Conservation (phyloP, 164 flowering plant genomes). For the Sedum album region DNA sequence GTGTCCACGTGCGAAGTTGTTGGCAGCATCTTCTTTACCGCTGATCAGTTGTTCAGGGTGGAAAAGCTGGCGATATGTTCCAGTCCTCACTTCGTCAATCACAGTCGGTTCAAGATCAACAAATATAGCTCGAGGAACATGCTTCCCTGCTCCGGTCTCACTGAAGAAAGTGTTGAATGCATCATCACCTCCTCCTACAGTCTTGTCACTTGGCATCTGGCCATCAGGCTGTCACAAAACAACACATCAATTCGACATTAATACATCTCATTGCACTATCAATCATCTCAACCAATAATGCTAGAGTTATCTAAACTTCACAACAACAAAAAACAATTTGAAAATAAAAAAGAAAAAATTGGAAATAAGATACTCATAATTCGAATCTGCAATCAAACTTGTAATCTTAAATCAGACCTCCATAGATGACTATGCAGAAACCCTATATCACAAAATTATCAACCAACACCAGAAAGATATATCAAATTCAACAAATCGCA, state of each 20-base stretch:
- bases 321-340: no score
- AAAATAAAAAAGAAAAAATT: no score
- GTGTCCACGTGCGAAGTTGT: conserved; percentile 64
- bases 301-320: background rate
- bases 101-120: conserved; percentile 64
- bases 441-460: no score
- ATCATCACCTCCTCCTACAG: conserved; percentile 28
- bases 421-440: no score
- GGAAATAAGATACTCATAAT: no score
- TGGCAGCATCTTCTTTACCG: conserved; percentile 63
- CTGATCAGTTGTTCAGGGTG: conserved; percentile 57
- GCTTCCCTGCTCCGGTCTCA: conserved; percentile 51
- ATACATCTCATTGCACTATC: background rate
- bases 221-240: conserved; percentile 25
- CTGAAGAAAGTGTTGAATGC: conserved; percentile 32
- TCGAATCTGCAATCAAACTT: no score
- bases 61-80: conserved; percentile 47
- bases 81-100: conserved; percentile 59
- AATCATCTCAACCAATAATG: background rate
- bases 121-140: conserved; percentile 51
- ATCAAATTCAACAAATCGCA: no score
- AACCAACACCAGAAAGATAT: no score
- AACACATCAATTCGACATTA: background rate
- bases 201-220: conserved; percentile 30
- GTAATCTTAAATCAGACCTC: no score